Evolutionary conservation across 1,139 yeast species (phyloP), one percentile per base, ranked within the genome.

Genomic region (Diutina rugosa): DNA sequence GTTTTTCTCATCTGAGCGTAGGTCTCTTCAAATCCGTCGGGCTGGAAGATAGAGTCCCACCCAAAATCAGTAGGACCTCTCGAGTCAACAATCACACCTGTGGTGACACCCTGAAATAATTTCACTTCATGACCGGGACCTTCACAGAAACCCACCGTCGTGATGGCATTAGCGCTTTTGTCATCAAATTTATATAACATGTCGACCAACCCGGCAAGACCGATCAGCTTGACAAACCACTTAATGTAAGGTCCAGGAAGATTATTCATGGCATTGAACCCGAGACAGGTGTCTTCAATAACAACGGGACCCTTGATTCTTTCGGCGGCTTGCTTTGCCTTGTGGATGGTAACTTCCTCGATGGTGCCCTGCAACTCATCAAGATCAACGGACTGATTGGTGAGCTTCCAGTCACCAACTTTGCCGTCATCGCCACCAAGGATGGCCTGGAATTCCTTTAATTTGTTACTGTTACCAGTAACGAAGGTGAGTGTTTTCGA

Each of bases 271-370:
- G 96, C 97, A 57, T 78, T 79, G 69, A 87, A 95, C 9, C 87
- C 90, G 55, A 95, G 78, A 56, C 96, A 91, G 0, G 99, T 95
- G 65, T 95, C 99, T 67, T 95, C 99, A 2, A 91, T 97, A 57
- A 95, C 76, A 0, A 90, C 97, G 0, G 98, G 95, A 0, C 90
- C 91, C 5, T 66, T 65, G 16, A 76, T 57, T 35, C 76, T 64
- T 14, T 70, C 67, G 2, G 96, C 93, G 1, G 99, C 99, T 46
- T 82, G 74, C 61, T 74, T 70, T 57, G 96, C 91, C 69, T 95
- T 95, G 65, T 85, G 89, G 55, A 74, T 78, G 0, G 97, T 87
- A 45, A 95, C 93, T 58, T 87, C 87, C 55, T 85, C 86, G 56
- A 90, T 80, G 21, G 93, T 73, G 41, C 97, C 99, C 72, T 95